A percentile compares a stretch with the other conserved stretches of the same genome.
Conservation (phyloP, 2,329 filamentous ascomycete species). For the Ciborinia camelliae region DNA sequence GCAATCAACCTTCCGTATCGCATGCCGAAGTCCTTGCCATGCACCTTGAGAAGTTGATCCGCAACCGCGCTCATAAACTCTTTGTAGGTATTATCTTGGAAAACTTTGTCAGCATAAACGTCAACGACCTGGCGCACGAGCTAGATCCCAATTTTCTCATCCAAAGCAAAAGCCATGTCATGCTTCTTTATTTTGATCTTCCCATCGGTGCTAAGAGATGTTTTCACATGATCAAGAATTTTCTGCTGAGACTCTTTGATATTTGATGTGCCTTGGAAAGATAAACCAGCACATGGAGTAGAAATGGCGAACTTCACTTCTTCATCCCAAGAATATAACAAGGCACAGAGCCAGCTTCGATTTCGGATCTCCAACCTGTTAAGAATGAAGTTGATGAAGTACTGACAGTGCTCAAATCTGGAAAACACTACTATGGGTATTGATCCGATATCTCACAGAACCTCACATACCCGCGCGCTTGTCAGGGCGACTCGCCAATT, state of each 20-base stretch:
- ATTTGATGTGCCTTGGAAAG: no score
- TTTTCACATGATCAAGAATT: not conserved
- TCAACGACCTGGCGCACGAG: not conserved
- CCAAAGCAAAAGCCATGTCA: not conserved
- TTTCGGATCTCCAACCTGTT: no score
- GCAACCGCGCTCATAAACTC: not conserved
- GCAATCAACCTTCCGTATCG: not conserved
- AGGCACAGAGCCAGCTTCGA: no score
- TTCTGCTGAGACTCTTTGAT: not conserved
- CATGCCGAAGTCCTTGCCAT: not conserved
- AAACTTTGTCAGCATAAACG: not conserved
- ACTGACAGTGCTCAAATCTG: no score
- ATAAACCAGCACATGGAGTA: no score
- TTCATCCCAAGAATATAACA: no score
- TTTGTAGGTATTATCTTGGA: not conserved
- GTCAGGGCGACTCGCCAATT: not conserved
- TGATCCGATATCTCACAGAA: no score
- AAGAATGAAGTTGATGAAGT: no score
- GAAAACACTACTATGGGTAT: no score
- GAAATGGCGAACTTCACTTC: no score
- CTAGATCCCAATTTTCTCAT: no score
- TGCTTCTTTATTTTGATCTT: not conserved
- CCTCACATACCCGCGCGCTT: not conserved
- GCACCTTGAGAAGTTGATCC: not conserved
- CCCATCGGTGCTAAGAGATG: not conserved